Evolutionary conservation across 352 stramenopile species (phyloP).

Genomic region (Globisporangium recalcitrans): DNA sequence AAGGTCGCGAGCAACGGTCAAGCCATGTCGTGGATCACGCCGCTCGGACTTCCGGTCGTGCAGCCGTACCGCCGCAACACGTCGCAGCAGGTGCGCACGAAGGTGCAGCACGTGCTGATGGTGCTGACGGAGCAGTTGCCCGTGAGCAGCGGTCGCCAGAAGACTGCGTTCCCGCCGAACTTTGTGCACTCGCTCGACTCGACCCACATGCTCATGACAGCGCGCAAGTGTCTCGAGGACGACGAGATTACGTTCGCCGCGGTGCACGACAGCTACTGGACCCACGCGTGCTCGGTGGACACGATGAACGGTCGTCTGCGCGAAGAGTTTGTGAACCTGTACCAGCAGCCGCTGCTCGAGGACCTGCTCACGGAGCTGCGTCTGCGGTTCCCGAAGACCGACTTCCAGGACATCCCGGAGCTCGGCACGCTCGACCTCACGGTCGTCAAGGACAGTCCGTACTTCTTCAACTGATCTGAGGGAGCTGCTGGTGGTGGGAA

Average conservation of each 20-base stretch:
- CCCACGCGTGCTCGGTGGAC: background rate
- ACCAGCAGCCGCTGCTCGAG: background rate
- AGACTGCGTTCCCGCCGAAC: slow-evolving; percentile 98
- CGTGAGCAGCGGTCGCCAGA: slow-evolving; percentile 85
- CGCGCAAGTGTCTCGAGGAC: slow-evolving; percentile 88
- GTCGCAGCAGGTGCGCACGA: slow-evolving; percentile 74
- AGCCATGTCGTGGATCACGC: slow-evolving; percentile 75
- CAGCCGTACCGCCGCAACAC: slow-evolving; percentile 89
- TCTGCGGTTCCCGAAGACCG: background rate
- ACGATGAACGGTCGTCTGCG: background rate
- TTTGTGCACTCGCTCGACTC: slow-evolving; percentile 95
- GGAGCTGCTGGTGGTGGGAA: too few relatives aligned
- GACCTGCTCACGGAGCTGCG: background rate
- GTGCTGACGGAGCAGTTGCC: slow-evolving; percentile 53
- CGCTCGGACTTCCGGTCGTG: background rate
- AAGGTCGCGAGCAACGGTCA: slow-evolving; percentile 82
- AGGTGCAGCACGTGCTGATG: slow-evolving; percentile 89
- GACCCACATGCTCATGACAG: slow-evolving; percentile 99
- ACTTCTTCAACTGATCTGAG: background rate
- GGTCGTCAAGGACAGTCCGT: background rate
- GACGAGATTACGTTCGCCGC: slow-evolving; percentile 94
- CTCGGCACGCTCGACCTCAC: background rate
- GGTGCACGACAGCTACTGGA: slow-evolving; percentile 96
- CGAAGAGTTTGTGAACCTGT: background rate
- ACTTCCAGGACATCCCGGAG: background rate